Evolutionary conservation across 495 filamentous ascomycete genomes (phyloP), one percentile per base, ranked within the genome.

Genomic region (Neurospora tetraspora): DNA sequence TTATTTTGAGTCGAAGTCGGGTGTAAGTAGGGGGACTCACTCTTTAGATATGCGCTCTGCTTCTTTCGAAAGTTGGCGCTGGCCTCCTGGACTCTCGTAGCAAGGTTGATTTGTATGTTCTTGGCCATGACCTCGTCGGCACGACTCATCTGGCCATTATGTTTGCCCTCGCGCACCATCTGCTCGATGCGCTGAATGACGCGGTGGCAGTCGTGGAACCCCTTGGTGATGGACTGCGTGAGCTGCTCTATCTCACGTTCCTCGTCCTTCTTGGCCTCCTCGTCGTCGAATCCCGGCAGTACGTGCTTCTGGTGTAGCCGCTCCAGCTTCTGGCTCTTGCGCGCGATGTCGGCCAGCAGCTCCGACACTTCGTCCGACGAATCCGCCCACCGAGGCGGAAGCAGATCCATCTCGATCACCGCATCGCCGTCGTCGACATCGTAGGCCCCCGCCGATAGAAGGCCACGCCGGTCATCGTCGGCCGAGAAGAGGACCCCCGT

Each of bases 301-400:
- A 99, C 92, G 78, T 99, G 96, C 80, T 98, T 98, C 83, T 96
- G 93, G 81, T 99, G 96, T 68, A 99, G 83, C 77, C 94, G 91
- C 77, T 99, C 96, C 23, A 99, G 88, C 68, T 90, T 90, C 71
- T 91, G 86, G 68, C 93, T 92, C 81, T 97, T 94, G 73, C 86
- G 88, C 71, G 93, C 91, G 73, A 98, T 93, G 71, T 91, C 90
- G 71, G 87, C 84, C n/a, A 99, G 85, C 20, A 91, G 79, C 42
- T 97, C 93, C 9, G 91, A 90, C 68, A 98, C 94, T 78, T 98
- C 94, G 75, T 98, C 96, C 77, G 93, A 93, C 72, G 98, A 86
- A 82, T 99, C 96, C 72, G 94, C 89, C 96, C 96, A 99, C 70
- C 95, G 91, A 45, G 96, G 96, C 1, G 96, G 96, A 11, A 99